phyloP scores from a whole-genome alignment of 441 rosid species.

The Codiaeum variegatum region DNA sequence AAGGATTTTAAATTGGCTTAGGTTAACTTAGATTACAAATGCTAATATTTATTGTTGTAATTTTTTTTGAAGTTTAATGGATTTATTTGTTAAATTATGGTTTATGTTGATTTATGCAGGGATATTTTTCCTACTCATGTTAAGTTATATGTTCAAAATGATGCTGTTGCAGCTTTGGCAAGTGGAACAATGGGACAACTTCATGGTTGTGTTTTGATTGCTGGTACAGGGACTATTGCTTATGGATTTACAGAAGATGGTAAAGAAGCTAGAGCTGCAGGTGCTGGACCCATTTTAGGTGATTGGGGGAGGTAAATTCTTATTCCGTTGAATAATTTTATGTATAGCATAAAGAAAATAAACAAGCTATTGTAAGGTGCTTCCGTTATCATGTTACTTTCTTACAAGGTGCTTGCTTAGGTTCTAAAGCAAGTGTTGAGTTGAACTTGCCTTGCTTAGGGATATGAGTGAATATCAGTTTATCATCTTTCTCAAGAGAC shows the following conservation, averaged over 20 bases:
- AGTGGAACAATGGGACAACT: slow-evolving; percentile 97
- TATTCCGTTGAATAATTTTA: not conserved
- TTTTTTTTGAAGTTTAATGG: not conserved
- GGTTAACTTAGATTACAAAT: no score
- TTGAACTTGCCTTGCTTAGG: not conserved
- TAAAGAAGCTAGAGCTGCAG: slow-evolving; percentile 85
- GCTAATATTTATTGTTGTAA: not conserved
- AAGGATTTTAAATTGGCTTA: slow-evolving; percentile 74
- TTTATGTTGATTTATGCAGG: slow-evolving; percentile 36
- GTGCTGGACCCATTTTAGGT: slow-evolving; percentile 94
- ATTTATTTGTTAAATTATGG: slow-evolving; percentile 1
- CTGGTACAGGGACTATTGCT: slow-evolving; percentile 95
- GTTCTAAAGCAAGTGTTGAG: not conserved
- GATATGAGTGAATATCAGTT: not conserved
- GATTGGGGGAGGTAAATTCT: slow-evolving; percentile 87
- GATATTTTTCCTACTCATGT: slow-evolving; percentile 73
- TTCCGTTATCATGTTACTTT: not conserved
- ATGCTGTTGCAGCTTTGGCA: slow-evolving; percentile 93
- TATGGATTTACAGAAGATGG: slow-evolving; percentile 92
- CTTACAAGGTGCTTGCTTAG: not conserved
- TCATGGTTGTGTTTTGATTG: slow-evolving; percentile 95
- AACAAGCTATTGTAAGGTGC: not conserved
- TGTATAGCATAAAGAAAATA: not conserved
- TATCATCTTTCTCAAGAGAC: not conserved
- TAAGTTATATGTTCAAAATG: slow-evolving; percentile 79